A percentile compares a stretch with the other conserved stretches of the same genome.
Evolutionary conservation across 768 basidiomycete species (phyloP).

Genomic region (Boletellus ananiceps): DNA sequence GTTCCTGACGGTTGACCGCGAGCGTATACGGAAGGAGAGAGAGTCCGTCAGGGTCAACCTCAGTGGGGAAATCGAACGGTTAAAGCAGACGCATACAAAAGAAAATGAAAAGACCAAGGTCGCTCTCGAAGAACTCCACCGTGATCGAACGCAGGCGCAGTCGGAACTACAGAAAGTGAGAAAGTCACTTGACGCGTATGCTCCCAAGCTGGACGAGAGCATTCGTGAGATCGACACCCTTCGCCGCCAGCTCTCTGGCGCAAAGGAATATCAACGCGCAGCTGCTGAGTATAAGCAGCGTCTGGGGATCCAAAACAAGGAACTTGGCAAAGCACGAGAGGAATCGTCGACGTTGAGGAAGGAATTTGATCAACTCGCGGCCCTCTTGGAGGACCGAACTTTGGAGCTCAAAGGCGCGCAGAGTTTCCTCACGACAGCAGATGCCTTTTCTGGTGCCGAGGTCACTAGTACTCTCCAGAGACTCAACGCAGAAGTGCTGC

Average conservation of each 20-base stretch:
- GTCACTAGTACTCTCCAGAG: slow-evolving; percentile 40
- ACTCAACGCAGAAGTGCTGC: slow-evolving; percentile 46
- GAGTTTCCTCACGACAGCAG: slow-evolving; percentile 42
- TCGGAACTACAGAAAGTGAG: slow-evolving; percentile 19
- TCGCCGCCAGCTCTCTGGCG: slow-evolving; percentile 10
- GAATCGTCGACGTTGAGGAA: slow-evolving; percentile 27
- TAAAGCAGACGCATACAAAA: slow-evolving; percentile 12
- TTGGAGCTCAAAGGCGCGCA: slow-evolving; percentile 44
- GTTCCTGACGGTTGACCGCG: slow-evolving; percentile 20
- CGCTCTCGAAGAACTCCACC: slow-evolving; percentile 26
- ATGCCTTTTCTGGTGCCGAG: slow-evolving; percentile 42
- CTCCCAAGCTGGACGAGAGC: slow-evolving; percentile 16
- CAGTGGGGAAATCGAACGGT: slow-evolving; percentile 20
- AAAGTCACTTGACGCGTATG: slow-evolving; percentile 17
- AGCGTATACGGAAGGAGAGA: slow-evolving; percentile 22
- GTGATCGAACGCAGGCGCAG: slow-evolving; percentile 16
- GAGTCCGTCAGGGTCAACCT: slow-evolving; percentile 16
- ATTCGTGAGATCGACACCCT: slow-evolving; percentile 17
- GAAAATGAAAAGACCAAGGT: slow-evolving; percentile 14
- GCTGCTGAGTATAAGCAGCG: slow-evolving; percentile 14
- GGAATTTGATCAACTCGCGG: slow-evolving; percentile 25
- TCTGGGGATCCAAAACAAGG: slow-evolving; percentile 18
- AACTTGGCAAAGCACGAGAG: slow-evolving; percentile 20
- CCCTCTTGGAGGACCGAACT: slow-evolving; percentile 38
- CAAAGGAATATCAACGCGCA: slow-evolving; percentile 11